Evolutionary conservation across 768 basidiomycete species (phyloP), one percentile per base, ranked within the genome.

Genomic region (Candolleomyces efflorescens): DNA sequence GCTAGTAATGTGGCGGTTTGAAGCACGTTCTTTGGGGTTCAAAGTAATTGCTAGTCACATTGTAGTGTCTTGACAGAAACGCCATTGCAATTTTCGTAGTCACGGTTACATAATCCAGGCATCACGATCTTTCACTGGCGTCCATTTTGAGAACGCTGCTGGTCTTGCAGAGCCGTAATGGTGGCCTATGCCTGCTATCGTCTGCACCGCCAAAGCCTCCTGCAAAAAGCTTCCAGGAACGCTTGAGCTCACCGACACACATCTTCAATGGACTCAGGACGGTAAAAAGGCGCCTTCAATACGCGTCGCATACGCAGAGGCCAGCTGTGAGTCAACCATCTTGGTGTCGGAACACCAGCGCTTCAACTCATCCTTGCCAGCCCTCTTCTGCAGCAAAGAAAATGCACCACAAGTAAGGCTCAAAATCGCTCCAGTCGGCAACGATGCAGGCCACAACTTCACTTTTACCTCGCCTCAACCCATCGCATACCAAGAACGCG

Each of bases 371-470:
- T 58, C 53, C 41, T 24, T 50, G 60, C n/a, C 68, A 90, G 90
- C 90, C 17, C 78, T 94, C 37, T 93, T 92, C 67, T 92, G 88
- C 65, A 92, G 90, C 68, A 94, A 94, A 65, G 87, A 89, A 65
- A 88, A 87, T 54, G 86, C 90, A 5, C 73, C 89, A 0, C 89
- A 92, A 68, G 89, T 91, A 64, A 80, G 85, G 49, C 76, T 94
- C 49, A 93, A 93, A 66, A 73, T 95, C 36, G 85, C 82, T 1
- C 76, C 92, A 32, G 70, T 83, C 53, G 78, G 76, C 49, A 84
- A 91, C 68, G 88, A 89, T 56, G 78, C 78, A 12, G 89, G 87
- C 7, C 88, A 91, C 75, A 90, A 86, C 65, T 95, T 94, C 70
- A 88, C 88, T 1, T 93, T 91, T 73, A 84, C 81, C 1, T 82